These are phyloP conservation scores for Phytophthora crassamura DNA, from an alignment of 352 stramenopile genomes.

Conservation along the genomic window DNA sequence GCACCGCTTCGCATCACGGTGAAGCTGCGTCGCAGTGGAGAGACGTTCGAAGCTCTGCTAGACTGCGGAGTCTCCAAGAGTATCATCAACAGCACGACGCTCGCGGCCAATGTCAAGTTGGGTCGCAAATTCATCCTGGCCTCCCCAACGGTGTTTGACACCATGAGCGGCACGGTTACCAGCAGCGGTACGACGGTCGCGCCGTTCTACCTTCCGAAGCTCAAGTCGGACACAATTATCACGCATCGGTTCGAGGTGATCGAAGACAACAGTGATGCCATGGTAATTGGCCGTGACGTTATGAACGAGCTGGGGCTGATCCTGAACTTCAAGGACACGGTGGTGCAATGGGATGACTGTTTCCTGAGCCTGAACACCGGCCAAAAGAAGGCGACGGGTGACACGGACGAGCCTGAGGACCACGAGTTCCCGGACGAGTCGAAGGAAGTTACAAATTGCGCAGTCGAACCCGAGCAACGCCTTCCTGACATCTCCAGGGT, in stretches of 20 bases:
- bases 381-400: neutral
- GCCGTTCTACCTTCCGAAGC: neutral
- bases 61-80: constrained; percentile 9
- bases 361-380: constrained; percentile 2
- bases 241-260: constrained; percentile 15
- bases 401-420: neutral
- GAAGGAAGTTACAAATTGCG: neutral
- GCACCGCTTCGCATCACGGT: constrained; percentile 8
- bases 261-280: constrained; percentile 5
- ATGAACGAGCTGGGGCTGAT: constrained; percentile 11
- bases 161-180: neutral
- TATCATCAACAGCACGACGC: constrained; percentile 5
- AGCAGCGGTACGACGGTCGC: constrained; percentile 5
- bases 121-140: constrained; percentile 5
- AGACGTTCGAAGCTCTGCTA: neutral
- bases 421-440: constrained; percentile 6
- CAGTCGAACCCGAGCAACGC: constrained; percentile 2
- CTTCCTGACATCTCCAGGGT: constrained; percentile 1
- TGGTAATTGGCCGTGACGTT: constrained; percentile 13
- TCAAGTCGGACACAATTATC: constrained; percentile 8
- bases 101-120: neutral
- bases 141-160: constrained; percentile 10
- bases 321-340: constrained; percentile 9
- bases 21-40: neutral
- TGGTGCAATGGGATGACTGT: constrained; percentile 9